Base-by-base conservation (phyloP, 208 protist species). In the Leptomonas seymouri region DNA sequence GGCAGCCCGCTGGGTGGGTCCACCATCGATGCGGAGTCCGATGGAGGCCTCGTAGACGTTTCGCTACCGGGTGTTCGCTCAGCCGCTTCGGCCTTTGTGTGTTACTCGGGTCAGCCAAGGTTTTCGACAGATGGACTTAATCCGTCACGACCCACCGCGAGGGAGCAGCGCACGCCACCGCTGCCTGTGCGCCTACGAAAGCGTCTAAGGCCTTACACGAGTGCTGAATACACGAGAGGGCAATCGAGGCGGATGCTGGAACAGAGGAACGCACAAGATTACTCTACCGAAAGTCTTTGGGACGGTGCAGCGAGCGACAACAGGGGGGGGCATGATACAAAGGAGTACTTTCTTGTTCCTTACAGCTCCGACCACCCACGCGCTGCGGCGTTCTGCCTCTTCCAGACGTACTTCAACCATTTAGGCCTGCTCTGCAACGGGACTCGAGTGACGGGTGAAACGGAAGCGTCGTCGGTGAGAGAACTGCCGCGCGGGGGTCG, bases 391-490 rank as follows among this genome's bases (percentile, higher is more conserved):
- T 81, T 59, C 39, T 6, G n/a, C 6, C 39, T 76, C n/a, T 76
- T 81, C 28, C 12, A 21, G 2, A 4, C 65, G 18, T 81, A 76
- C 61, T 76, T 81, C 34, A 48, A 67, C 27, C 58, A 81, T 25
- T 42, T 81, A 30, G 76, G 76, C 2, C 12, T 81, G 28, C 36
- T 72, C 1, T 58, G 57, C 42, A 64, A 77, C 45, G 71, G 71
- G 5, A 31, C 36, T 18, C 71, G 71, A 5, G 2, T 77, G 6
- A 77, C 58, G 5, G 71, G 64, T 1, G 71, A 70, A 31, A 66
- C 63, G 44, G 57, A 23, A 21, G 34, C 27, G 42, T 39, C 34
- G 21, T 36, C 21, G 3, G 56, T 30, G 15, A 42, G 30, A 25
- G 11, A 49, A 42, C 61, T 41, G 31, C 30, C 9, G 0, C 41